These are phyloP conservation scores for Diophrys sp. DNA, from an alignment of 73 alveolate species.

Conservation along the genomic window DNA sequence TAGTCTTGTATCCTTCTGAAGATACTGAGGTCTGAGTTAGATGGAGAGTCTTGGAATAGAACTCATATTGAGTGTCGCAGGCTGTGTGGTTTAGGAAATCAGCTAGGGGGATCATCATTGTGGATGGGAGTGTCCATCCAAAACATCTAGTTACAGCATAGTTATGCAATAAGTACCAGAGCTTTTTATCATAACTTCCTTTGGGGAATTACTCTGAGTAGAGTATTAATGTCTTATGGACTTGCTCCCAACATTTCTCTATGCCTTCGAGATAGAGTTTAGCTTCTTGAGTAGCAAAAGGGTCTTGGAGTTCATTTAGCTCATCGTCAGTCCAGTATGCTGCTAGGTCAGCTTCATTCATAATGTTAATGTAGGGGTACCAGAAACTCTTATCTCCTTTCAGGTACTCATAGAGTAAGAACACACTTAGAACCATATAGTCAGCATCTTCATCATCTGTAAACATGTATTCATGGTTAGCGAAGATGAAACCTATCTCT, in stretches of 20 bases:
- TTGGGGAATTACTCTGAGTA: conserved; percentile 17
- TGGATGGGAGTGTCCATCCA: conserved; percentile 49
- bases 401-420: conserved; percentile 26
- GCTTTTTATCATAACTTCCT: conserved; percentile 3
- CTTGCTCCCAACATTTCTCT: conserved; percentile 32
- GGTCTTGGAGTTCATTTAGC: conserved; percentile 29
- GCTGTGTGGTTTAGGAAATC: conserved; percentile 38
- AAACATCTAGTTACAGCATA: conserved; percentile 42
- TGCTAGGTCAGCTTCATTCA: conserved; percentile 34
- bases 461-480: conserved; percentile 20
- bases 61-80: conserved; percentile 46
- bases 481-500: conserved; percentile 11
- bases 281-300: conserved; percentile 11
- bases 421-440: conserved; percentile 19
- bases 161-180: conserved; percentile 12
- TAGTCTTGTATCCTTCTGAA: conserved; percentile 18
- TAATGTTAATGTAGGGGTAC: conserved; percentile 30
- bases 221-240: conserved; percentile 9
- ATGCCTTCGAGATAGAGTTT: conserved; percentile 24
- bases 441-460: conserved; percentile 34
- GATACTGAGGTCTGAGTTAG: conserved; percentile 20
- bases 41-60: conserved; percentile 18
- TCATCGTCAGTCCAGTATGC: conserved; percentile 32
- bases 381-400: conserved; percentile 35
- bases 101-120: conserved; percentile 49